phyloP scores from a whole-genome alignment of 2,329 filamentous ascomycete genomes.

The Aspergillus floridensis region DNA sequence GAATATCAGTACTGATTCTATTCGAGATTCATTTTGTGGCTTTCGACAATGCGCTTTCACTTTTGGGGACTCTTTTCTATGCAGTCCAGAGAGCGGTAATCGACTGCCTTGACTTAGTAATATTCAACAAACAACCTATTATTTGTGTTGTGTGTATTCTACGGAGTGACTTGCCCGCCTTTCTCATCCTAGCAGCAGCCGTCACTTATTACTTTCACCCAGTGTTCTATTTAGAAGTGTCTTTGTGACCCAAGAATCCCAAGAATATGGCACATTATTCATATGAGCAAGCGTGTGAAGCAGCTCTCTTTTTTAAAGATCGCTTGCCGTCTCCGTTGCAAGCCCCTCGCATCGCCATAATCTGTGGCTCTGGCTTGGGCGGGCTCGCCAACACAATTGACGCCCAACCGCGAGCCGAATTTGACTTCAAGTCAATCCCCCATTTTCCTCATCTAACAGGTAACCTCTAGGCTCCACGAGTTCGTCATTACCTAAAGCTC shows the following conservation, averaged over 20 bases:
- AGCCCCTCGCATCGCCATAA: conserved; percentile 58
- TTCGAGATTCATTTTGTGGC: too few relatives aligned
- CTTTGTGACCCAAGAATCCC: not conserved
- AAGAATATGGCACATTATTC: not conserved
- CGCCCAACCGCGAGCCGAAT: conserved; percentile 49
- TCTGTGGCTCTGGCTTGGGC: conserved; percentile 64
- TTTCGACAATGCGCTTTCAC: too few relatives aligned
- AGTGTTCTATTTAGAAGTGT: too few relatives aligned
- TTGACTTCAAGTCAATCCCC: conserved; percentile 59
- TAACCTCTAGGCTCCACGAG: conserved; percentile 27
- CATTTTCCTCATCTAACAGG: conserved; percentile 61
- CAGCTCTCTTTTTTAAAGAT: conserved; percentile 50
- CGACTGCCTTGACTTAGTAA: too few relatives aligned
- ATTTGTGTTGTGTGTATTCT: too few relatives aligned
- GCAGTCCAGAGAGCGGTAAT: too few relatives aligned
- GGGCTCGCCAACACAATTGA: conserved; percentile 59
- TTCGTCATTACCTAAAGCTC: not conserved
- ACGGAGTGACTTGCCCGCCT: too few relatives aligned
- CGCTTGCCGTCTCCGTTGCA: conserved; percentile 52
- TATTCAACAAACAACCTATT: too few relatives aligned
- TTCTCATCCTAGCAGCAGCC: too few relatives aligned
- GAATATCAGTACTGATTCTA: too few relatives aligned
- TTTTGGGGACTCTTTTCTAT: too few relatives aligned
- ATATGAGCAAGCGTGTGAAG: conserved; percentile 44
- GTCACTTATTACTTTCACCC: too few relatives aligned